Evolutionary conservation across 768 basidiomycete genomes (phyloP).

Genomic region (Kwoniella heveanensis): DNA sequence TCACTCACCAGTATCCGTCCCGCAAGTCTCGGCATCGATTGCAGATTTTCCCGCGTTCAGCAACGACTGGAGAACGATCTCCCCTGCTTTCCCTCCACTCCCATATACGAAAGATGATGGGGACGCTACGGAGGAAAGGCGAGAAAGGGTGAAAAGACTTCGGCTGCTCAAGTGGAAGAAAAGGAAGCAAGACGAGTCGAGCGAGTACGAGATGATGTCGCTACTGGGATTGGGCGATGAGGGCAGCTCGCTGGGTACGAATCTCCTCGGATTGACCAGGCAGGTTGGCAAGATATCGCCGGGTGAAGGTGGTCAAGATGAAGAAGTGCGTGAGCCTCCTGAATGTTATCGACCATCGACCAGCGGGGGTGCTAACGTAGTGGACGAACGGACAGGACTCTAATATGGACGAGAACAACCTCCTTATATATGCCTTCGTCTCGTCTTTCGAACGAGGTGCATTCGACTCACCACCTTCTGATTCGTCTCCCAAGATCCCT

Average conservation of each 20-base stretch:
- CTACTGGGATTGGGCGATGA: background rate
- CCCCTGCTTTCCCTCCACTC: conserved; percentile 5
- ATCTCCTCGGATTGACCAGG: conserved; percentile 7
- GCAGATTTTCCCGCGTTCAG: conserved; percentile 4
- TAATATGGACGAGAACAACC: conserved; percentile 8
- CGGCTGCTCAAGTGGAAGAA: conserved; percentile 11
- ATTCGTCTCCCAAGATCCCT: background rate
- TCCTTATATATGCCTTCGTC: conserved; percentile 14
- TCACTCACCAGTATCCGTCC: background rate
- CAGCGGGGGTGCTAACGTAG: background rate
- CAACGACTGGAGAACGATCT: conserved; percentile 5
- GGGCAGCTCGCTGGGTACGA: background rate
- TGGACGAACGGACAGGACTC: background rate
- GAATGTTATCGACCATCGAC: too few relatives aligned
- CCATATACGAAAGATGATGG: background rate
- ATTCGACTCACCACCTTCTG: conserved; percentile 4
- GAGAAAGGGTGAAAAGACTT: conserved; percentile 8
- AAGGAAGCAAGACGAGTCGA: conserved; percentile 2
- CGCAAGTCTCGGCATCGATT: background rate
- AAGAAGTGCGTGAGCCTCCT: background rate
- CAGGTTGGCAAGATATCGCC: conserved; percentile 18
- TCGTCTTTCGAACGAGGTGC: conserved; percentile 13
- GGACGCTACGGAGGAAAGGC: background rate
- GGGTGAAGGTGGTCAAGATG: conserved; percentile 9
- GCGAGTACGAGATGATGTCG: conserved; percentile 17